These are phyloP conservation scores for Dryas alaskensis DNA, from an alignment of 306 rosid genomes.

Conservation along the genomic window DNA sequence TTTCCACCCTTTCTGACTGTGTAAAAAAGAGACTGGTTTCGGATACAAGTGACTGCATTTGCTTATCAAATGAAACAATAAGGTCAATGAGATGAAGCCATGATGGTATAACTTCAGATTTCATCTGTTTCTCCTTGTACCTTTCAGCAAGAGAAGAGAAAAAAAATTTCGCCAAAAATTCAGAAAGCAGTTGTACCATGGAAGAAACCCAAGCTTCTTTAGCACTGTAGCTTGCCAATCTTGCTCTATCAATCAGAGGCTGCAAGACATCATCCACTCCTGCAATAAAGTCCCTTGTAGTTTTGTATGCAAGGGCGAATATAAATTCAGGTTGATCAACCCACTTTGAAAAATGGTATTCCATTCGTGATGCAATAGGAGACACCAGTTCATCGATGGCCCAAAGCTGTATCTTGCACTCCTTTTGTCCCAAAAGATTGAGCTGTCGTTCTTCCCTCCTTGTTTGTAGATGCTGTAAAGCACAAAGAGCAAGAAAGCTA, in stretches of 20 bases:
- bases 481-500: conserved; percentile 67
- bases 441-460: conserved; percentile 50
- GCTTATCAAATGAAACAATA: conserved; percentile 52
- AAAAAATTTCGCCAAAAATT: conserved; percentile 51
- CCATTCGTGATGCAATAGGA: conserved; percentile 73
- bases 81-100: conserved; percentile 76
- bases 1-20: conserved; percentile 47
- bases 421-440: conserved; percentile 35
- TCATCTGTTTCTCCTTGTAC: conserved; percentile 44
- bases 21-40: conserved; percentile 41
- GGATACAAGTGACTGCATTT: conserved; percentile 53
- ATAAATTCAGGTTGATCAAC: conserved; percentile 68
- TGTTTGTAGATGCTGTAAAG: conserved; percentile 67
- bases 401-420: conserved; percentile 53
- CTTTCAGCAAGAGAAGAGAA: conserved; percentile 52
- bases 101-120: conserved; percentile 42
- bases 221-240: conserved; percentile 65
- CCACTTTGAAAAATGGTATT: conserved; percentile 67
- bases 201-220: conserved; percentile 78
- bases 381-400: conserved; percentile 68
- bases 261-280: conserved; percentile 79
- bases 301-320: conserved; percentile 60
- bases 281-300: conserved; percentile 49
- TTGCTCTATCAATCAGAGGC: conserved; percentile 71
- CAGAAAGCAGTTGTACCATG: conserved; percentile 62